Percentiles rank a stretch among this genome's conserved stretches.
Evolutionary conservation across 371 early-diverging fungal genomes (phyloP).

Genomic region (Encephalitozoon intestinalis): DNA sequence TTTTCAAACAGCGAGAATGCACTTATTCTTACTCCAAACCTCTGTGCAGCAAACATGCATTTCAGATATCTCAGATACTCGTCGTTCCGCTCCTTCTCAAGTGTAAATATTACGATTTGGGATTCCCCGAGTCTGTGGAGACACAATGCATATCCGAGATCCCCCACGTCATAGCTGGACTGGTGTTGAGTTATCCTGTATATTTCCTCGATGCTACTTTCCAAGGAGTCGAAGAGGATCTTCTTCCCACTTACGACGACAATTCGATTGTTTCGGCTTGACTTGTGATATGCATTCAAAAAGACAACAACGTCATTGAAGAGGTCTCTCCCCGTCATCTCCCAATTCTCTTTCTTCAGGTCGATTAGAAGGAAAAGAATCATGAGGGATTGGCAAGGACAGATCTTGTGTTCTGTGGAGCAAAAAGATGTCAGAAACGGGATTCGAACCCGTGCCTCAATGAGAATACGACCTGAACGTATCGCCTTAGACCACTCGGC

Average conservation of each 20-base stretch:
- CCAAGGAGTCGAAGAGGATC: not conserved
- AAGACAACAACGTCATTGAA: conserved; percentile 22
- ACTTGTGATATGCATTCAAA: conserved; percentile 11
- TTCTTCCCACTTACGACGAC: conserved; percentile 4
- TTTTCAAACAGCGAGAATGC: conserved; percentile 3
- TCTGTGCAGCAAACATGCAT: conserved; percentile 41
- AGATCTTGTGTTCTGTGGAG: not conserved
- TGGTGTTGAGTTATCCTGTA: not conserved
- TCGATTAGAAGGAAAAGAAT: conserved; percentile 41
- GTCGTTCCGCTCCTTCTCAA: conserved; percentile 17
- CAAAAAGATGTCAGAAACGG: conserved; percentile 14
- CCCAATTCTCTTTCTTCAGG: conserved; percentile 24
- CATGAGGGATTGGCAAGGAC: conserved; percentile 45
- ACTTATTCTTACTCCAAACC: conserved; percentile 25
- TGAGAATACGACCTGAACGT: conserved; percentile 58
- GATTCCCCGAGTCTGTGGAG: not conserved
- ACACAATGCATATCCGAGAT: conserved; percentile 46
- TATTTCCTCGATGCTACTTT: conserved; percentile 8
- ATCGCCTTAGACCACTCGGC: conserved; percentile 60
- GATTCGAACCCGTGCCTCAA: conserved; percentile 58
- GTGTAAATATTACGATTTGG: conserved; percentile 38
- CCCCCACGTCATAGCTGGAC: not conserved
- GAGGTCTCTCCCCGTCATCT: not conserved
- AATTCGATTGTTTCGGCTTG: not conserved
- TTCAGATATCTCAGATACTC: conserved; percentile 44